These are phyloP conservation scores for Adansonia grandidieri DNA, from an alignment of 441 rosid genomes.

Conservation along the genomic window DNA sequence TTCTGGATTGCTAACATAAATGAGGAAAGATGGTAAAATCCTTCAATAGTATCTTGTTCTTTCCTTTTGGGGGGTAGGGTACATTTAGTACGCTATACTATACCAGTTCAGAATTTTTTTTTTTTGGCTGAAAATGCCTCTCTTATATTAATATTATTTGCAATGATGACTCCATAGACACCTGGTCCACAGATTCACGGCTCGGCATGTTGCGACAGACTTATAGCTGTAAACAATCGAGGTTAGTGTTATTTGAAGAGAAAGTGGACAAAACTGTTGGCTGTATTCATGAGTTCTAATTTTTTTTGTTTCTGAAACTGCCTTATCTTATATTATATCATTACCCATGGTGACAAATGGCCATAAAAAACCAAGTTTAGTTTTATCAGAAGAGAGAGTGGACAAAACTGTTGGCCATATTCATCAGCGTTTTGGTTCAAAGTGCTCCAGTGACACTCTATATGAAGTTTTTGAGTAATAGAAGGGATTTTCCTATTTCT, in stretches of 20 bases:
- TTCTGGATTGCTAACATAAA: constrained; percentile 79
- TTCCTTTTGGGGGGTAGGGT: background rate
- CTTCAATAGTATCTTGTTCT: background rate
- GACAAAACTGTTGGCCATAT: background rate
- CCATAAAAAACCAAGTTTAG: background rate
- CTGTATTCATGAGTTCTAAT: no score
- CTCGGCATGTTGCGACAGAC: no score
- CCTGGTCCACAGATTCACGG: no score
- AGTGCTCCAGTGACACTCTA: background rate
- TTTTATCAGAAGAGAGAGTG: background rate
- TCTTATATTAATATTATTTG: background rate
- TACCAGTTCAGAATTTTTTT: background rate
- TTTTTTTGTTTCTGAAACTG: background rate
- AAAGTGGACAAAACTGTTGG: no score
- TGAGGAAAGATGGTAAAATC: constrained; percentile 74
- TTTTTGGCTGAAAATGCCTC: background rate
- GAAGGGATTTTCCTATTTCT: no score
- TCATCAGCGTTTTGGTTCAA: background rate
- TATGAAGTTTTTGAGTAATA: no score
- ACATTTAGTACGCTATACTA: background rate
- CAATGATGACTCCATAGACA: background rate
- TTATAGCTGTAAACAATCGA: no score
- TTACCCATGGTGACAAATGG: background rate
- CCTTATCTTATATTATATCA: background rate
- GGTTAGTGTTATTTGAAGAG: no score